phyloP scores from a whole-genome alignment of 2,329 filamentous ascomycete species.

The Zarea fungicola region DNA sequence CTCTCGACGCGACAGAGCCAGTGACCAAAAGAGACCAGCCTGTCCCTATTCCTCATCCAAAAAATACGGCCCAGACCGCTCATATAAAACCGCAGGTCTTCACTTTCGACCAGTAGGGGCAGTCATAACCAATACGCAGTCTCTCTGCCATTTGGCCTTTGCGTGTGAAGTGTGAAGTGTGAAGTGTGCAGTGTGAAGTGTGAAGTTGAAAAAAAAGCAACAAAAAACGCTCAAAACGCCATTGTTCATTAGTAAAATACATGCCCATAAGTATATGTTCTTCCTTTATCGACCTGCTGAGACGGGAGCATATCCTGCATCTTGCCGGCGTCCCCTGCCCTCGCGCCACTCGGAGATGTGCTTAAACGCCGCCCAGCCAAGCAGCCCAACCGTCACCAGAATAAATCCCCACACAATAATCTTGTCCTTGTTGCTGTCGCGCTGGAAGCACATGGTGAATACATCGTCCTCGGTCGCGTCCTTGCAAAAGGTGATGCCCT shows the following conservation, averaged over 20 bases:
- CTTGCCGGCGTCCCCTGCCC: slow-evolving; percentile 23
- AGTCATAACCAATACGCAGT: no score
- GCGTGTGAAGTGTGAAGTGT: no score
- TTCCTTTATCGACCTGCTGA: slow-evolving; percentile 16
- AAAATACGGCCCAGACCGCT: no score
- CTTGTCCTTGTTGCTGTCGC: slow-evolving; percentile 61
- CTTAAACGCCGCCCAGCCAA: slow-evolving; percentile 55
- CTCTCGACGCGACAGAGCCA: no score
- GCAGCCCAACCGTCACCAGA: slow-evolving; percentile 50
- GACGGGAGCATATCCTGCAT: slow-evolving; percentile 27
- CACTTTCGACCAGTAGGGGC: no score
- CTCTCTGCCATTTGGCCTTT: no score
- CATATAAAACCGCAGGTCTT: no score
- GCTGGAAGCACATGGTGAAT: slow-evolving; percentile 59
- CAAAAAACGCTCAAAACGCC: not conserved
- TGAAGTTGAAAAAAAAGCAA: no score
- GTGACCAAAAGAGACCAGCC: no score
- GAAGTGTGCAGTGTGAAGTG: no score
- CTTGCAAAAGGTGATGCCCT: slow-evolving; percentile 59
- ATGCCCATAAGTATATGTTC: slow-evolving; percentile 6
- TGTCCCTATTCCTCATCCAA: no score
- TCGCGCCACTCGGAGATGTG: slow-evolving; percentile 39
- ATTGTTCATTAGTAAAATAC: not conserved
- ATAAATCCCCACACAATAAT: slow-evolving; percentile 63
- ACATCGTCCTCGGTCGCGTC: slow-evolving; percentile 58